Base-by-base conservation (phyloP, 176 grass and related monocot species). In the Oryza punctata region DNA sequence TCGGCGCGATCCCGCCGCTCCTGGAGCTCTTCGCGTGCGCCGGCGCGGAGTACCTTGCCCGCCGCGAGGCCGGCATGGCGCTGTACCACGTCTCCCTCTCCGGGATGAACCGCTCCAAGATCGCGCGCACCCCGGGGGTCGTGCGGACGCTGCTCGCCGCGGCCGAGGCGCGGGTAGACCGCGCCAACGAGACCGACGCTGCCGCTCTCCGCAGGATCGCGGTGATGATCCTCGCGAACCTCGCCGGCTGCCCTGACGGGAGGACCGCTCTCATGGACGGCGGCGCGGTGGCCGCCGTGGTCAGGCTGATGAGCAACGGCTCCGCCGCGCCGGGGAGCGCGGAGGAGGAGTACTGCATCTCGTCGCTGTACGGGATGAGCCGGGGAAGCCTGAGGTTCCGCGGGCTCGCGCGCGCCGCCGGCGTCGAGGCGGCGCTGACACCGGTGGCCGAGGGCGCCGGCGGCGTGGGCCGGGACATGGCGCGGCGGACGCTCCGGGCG, bases 41-140 rank as follows among this genome's bases (percentile, higher is more conserved):
- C 10, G 76, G 63, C 14, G 46, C 75, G 12, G 90, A 72, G 0
- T 28, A 84, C 76, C 92, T 90, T 24, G 82, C 92, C 16, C 85
- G 95, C 8, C 92, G 90, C 6, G 95, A 98, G 81, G 89, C 92
- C 29, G 95, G 95, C 52, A 88, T 90, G 92, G 92, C 95, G 37
- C 82, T 98, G 2, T 92, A 98, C 91, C 86, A 95, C 84, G 86
- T 98, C 37, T 98, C 96, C 6, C 85, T 98, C 38, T 80, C 73
- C 21, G 80, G 75, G 21, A 93, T 91, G 86, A 98, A 98, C 91
- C 78, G 73, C 4, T 77, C 91, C 82, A 98, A 93, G 87, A 90
- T 95, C 69, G 89, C 91, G 40, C 86, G 87, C 78, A 90, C 87
- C 38, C 87, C 72, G 21, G 91, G 96, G 0, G 85, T 86, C 1